Conservation (phyloP, 2,329 filamentous ascomycete genomes). For the Didymella arachidicola region DNA sequence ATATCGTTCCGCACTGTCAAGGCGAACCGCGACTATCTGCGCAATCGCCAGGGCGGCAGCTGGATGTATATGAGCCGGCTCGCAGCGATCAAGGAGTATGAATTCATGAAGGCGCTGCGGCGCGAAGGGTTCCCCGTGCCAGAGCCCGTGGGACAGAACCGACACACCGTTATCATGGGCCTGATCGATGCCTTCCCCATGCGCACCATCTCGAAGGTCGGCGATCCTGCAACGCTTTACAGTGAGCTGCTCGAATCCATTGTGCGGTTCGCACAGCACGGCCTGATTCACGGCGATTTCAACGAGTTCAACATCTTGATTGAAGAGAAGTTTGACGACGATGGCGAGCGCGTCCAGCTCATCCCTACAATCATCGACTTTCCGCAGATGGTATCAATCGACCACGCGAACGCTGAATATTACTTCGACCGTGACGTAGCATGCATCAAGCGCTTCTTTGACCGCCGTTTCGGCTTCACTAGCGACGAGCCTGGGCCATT, state of each 20-base stretch:
- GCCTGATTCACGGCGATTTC: constrained; percentile 96
- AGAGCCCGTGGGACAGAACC: constrained; percentile 83
- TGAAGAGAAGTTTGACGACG: constrained; percentile 68
- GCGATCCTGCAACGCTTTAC: constrained; percentile 85
- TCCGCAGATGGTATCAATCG: constrained; percentile 96
- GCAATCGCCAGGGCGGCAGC: constrained; percentile 78
- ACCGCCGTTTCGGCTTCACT: constrained; percentile 85
- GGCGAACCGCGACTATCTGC: constrained; percentile 92
- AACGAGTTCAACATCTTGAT: constrained; percentile 99
- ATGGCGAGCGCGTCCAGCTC: constrained; percentile 59
- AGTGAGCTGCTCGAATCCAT: constrained; percentile 90
- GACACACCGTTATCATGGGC: constrained; percentile 96
- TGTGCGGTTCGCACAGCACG: constrained; percentile 80
- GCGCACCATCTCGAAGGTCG: constrained; percentile 83
- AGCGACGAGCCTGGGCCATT: constrained; percentile 83
- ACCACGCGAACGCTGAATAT: constrained; percentile 91
- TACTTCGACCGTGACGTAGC: constrained; percentile 97
- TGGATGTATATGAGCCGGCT: constrained; percentile 99
- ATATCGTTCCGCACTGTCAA: constrained; percentile 98
- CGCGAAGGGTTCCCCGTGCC: constrained; percentile 91
- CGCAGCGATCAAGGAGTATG: constrained; percentile 91
- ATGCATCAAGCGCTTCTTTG: constrained; percentile 94
- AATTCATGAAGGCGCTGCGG: constrained; percentile 87
- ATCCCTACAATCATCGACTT: constrained; percentile 94
- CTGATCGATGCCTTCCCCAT: constrained; percentile 92